Evolutionary conservation across 352 stramenopile genomes (phyloP).

Genomic region (Globisporangium okanoganense): DNA sequence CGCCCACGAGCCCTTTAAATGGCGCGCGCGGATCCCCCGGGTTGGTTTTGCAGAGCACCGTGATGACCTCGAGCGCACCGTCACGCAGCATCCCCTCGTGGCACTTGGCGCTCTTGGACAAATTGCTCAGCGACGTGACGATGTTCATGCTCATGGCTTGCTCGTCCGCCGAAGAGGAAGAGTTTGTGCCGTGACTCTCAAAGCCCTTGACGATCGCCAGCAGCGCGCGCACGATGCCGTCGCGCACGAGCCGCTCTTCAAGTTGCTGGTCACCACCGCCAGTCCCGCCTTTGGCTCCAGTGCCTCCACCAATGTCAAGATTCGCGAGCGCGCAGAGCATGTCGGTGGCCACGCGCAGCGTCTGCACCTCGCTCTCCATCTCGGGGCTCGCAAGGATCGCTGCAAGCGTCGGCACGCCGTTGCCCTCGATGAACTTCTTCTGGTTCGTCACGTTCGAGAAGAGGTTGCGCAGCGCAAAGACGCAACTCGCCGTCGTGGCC

Average conservation of each 20-base stretch:
- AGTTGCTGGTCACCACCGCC: constrained; percentile 18
- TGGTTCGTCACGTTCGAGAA: constrained; percentile 57
- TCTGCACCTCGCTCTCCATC: constrained; percentile 44
- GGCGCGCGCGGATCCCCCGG: constrained; percentile 33
- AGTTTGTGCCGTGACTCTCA: constrained; percentile 15
- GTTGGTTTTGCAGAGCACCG: constrained; percentile 42
- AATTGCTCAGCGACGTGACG: constrained; percentile 55
- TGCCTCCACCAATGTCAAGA: constrained; percentile 20
- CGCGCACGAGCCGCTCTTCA: constrained; percentile 65
- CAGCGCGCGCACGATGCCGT: constrained; percentile 68
- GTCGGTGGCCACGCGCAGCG: constrained; percentile 50
- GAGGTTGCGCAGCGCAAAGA: constrained; percentile 73
- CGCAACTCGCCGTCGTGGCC: constrained; percentile 48
- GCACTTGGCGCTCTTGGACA: constrained; percentile 54
- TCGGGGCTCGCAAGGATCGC: constrained; percentile 42
- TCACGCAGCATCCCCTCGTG: constrained; percentile 78
- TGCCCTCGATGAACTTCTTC: constrained; percentile 52
- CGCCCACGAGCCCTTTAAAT: constrained; percentile 53
- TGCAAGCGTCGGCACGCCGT: constrained; percentile 63
- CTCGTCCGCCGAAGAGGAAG: constrained; percentile 21
- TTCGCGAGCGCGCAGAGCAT: constrained; percentile 68
- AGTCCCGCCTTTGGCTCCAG: neutral
- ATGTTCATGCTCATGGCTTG: constrained; percentile 52
- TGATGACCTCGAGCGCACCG: constrained; percentile 55
- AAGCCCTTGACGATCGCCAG: constrained; percentile 51